Conservation (phyloP, 306 rosid species). For the Trifolium pratense region DNA sequence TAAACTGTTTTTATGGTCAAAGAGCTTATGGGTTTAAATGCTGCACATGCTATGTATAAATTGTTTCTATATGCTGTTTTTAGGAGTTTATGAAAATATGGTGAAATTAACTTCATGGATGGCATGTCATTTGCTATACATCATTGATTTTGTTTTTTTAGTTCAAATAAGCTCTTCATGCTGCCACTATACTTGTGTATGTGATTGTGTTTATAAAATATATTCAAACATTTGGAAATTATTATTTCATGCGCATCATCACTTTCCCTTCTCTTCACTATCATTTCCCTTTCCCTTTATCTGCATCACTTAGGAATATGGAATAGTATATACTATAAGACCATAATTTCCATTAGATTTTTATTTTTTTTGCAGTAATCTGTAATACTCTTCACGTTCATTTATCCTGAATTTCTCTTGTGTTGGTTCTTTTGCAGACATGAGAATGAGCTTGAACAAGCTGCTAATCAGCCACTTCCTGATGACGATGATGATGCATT, state of each 20-base stretch:
- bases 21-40: not conserved
- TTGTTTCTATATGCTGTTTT: not conserved
- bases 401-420: not conserved
- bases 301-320: not conserved
- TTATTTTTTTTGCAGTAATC: too few species aligned
- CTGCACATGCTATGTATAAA: not conserved
- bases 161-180: not conserved
- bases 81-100: not conserved
- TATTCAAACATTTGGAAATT: not conserved
- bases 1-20: too few species aligned
- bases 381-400: not conserved
- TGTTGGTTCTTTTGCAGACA: slow-evolving; percentile 52
- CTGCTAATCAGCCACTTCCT: slow-evolving; percentile 80
- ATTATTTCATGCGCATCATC: not conserved
- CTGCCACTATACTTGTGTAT: not conserved
- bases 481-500: slow-evolving; percentile 77
- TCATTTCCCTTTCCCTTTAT: not conserved
- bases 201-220: not conserved
- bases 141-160: not conserved
- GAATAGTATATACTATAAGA: not conserved
- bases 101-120: not conserved
- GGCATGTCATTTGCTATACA: not conserved
- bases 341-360: not conserved
- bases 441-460: slow-evolving; percentile 64
- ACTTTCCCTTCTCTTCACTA: not conserved